phyloP scores from a whole-genome alignment of 1,139 yeast species.

The Zygotorulaspora mrakii region DNA sequence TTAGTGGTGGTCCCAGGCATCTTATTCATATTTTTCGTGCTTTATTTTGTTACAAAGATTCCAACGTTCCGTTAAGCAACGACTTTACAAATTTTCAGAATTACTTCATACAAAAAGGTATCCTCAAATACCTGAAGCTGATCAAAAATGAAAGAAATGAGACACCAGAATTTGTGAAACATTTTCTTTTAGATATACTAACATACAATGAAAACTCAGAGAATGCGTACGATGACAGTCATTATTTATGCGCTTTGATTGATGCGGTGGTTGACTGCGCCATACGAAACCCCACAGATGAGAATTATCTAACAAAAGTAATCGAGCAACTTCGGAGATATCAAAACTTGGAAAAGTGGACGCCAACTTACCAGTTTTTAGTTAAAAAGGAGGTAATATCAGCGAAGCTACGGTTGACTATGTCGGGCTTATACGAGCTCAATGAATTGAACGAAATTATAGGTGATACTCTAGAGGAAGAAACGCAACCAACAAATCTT shows the following conservation, averaged over 20 bases:
- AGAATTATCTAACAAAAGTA: constrained; percentile 43
- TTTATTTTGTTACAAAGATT: constrained; percentile 67
- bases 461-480: constrained; percentile 24
- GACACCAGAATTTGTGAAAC: constrained; percentile 61
- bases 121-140: constrained; percentile 58
- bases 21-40: constrained; percentile 65
- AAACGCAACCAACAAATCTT: constrained; percentile 5
- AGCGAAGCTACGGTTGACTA: constrained; percentile 56
- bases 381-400: constrained; percentile 55
- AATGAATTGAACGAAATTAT: constrained; percentile 45
- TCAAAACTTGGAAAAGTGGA: constrained; percentile 80
- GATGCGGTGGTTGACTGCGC: constrained; percentile 51
- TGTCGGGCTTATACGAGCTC: constrained; percentile 52
- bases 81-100: constrained; percentile 66
- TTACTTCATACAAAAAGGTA: constrained; percentile 66
- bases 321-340: constrained; percentile 65
- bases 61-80: constrained; percentile 70
- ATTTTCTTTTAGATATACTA: constrained; percentile 64
- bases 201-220: constrained; percentile 83
- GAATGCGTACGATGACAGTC: constrained; percentile 72
- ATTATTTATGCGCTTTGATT: constrained; percentile 60
- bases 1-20: constrained; percentile 62
- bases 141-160: constrained; percentile 62
- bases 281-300: constrained; percentile 35
- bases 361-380: constrained; percentile 65